Base-by-base conservation (phyloP, 2,329 filamentous ascomycete species). In the Lasiodiplodia sp. region DNA sequence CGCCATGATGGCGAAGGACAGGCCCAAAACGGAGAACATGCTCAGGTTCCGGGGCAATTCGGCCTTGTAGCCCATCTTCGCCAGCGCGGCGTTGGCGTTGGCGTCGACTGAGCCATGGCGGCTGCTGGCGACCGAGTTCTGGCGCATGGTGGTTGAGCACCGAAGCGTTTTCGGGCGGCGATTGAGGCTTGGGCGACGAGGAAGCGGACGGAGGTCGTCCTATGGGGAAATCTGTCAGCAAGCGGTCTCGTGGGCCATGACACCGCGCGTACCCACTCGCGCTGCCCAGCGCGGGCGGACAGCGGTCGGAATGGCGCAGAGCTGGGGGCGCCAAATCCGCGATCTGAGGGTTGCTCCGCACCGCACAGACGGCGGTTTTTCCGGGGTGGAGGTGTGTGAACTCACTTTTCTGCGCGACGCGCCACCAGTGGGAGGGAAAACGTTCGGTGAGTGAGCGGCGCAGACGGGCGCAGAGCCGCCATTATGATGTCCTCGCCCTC, bases 1-100 rank as follows among this genome's bases (percentile, higher is more conserved):
- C 12, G 90, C 90, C 89, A 92, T 92, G 77, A 93, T 92, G 64
- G 90, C 90, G 75, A 92, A 92, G 55, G 89, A 85, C 79, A 90
- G 74, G 63, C 90, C 90, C 55, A 92, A 81, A 34, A 92, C 87
- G 74, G 87, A 90, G 74, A 92, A 78, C 89, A 92, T 92, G 76
- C 86, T 88, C 71, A 92, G 77, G 72, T 87, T 89, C 69, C 89
- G 84, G 18, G 89, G 89, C 53, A 92, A 76, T 75, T 92, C 89
- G 66, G 85, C 83, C 78, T 86, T 87, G 82, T 92, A 92, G 65
- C 89, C 90, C 88, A 92, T 88, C 72, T 84, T 85, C 70, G 86
- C 88, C 74, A 91, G 83, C 65, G 86, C 86, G 70, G 86, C 86
- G 76, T 90, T 86, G 69, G 88, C 88, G 55, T 47, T 40, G 28